Conservation (phyloP, 495 filamentous ascomycete species). For the Physcia stellaris region DNA sequence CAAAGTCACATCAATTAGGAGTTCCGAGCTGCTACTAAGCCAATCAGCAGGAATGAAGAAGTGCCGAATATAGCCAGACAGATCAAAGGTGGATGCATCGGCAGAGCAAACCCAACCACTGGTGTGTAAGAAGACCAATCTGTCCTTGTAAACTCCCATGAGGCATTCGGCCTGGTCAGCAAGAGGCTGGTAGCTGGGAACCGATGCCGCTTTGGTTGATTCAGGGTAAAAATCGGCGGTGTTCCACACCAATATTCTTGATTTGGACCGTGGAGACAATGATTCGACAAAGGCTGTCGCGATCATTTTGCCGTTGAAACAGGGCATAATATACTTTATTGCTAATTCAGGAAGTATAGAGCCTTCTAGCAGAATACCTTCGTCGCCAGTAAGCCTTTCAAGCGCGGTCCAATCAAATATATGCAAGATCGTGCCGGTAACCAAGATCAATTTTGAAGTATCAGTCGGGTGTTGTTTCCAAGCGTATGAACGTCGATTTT, state of each 20-base stretch:
- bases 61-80: constrained; percentile 4
- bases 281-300: constrained; percentile 9
- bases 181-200: constrained; percentile 7
- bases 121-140: constrained; percentile 13
- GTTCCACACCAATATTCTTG: constrained; percentile 11
- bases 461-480: not conserved
- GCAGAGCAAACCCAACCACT: constrained; percentile 12
- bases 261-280: not conserved
- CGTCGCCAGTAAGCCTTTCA: not conserved
- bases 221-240: constrained; percentile 6
- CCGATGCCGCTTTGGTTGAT: not conserved
- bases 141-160: constrained; percentile 7
- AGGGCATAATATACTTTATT: constrained; percentile 4
- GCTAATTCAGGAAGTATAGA: constrained; percentile 2
- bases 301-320: constrained; percentile 2
- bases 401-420: not conserved
- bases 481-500: not conserved
- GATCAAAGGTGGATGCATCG: not conserved
- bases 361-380: constrained; percentile 1
- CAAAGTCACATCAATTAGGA: constrained; percentile 9
- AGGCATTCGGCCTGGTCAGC: constrained; percentile 9
- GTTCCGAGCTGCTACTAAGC: constrained; percentile 7
- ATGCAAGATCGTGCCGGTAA: not conserved
- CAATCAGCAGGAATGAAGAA: constrained; percentile 18
- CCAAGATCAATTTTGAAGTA: not conserved